Base-by-base conservation (phyloP, 2,329 filamentous ascomycete genomes). In the Aspergillus niger region DNA sequence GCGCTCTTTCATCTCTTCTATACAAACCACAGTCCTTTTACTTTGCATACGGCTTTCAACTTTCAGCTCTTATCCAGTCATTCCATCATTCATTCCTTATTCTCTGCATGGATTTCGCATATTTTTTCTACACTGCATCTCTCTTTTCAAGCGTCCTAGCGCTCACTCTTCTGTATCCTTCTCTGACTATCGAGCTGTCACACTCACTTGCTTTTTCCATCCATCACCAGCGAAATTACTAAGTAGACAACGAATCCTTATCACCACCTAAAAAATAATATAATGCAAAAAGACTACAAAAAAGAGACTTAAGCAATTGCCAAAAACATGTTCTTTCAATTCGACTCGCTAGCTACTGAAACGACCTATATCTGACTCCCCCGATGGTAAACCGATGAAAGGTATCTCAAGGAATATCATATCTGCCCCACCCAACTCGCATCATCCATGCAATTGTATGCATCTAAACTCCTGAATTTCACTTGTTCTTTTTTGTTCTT, bases 321-420 rank as follows among this genome's bases (percentile, higher is more conserved):
- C 28, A 30, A 30, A 11, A 49, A 49, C 13, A 53, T n/a, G 6
- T 38, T 41, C 32, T 54, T 54, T 54, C 36, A 54, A 39, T 43
- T 55, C 53, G 47, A 55, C 28, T 20, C 53, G 41, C 26, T 55
- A 55, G 26, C 53, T 44, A 47, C 56, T 43, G 24, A 22, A 53
- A 57, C 30, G 55, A 26, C 28, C 55, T 43, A 44, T 44, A 24
- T 44, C 24, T 28, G 22, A 55, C 53, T 55, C 39, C 53, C 17
- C 47, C 24, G 26, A 32, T 32, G 30, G 36, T 38, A 53, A 53
- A 53, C 30, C 30, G 30, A 39, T 22, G 30, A 36, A 55, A 55
- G 53, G 39, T 55, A 55, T 55, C 53, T 55, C 39, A 55, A 49
- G 6, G 24, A 30, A 49, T 49, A 20, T 20, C 39, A 20, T 20